Evolutionary conservation across 495 filamentous ascomycete species (phyloP).

Genomic region (Penicillium roqueforti): DNA sequence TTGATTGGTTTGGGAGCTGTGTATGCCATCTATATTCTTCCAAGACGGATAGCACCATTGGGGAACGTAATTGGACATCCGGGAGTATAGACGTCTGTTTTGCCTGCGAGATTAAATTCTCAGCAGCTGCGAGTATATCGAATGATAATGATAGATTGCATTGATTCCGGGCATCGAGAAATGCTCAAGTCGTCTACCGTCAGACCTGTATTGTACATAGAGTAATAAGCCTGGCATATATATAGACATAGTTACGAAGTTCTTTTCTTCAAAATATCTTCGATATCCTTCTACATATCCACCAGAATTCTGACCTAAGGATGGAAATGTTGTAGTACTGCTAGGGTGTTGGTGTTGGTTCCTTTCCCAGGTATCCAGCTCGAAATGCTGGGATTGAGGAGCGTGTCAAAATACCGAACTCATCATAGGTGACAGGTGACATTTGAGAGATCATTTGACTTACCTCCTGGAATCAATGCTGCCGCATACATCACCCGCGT

Average conservation of each 20-base stretch:
- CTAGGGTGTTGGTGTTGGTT: background rate
- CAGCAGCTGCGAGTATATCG: constrained; percentile 11
- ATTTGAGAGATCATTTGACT: constrained; percentile 34
- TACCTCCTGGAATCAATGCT: constrained; percentile 58
- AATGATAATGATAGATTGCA: constrained; percentile 16
- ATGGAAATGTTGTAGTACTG: too few species aligned
- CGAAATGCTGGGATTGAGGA: constrained; percentile 3
- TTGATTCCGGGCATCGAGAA: background rate
- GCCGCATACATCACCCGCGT: constrained; percentile 64
- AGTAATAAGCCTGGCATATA: background rate
- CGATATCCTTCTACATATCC: too few species aligned
- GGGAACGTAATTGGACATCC: constrained; percentile 70
- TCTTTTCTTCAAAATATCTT: too few species aligned
- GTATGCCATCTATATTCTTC: constrained; percentile 73
- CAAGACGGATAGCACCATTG: constrained; percentile 58
- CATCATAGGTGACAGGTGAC: background rate
- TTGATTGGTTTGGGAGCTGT: constrained; percentile 63
- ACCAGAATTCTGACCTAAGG: too few species aligned
- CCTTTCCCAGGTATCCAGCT: constrained; percentile 3
- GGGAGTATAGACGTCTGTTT: constrained; percentile 50
- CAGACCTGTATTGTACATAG: background rate
- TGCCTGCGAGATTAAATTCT: background rate
- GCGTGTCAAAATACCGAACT: background rate
- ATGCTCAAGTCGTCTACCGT: background rate
- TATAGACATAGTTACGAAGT: too few species aligned